These are phyloP conservation scores for Penicillium sp. DNA, from an alignment of 2,329 filamentous ascomycete species.

Conservation along the genomic window DNA sequence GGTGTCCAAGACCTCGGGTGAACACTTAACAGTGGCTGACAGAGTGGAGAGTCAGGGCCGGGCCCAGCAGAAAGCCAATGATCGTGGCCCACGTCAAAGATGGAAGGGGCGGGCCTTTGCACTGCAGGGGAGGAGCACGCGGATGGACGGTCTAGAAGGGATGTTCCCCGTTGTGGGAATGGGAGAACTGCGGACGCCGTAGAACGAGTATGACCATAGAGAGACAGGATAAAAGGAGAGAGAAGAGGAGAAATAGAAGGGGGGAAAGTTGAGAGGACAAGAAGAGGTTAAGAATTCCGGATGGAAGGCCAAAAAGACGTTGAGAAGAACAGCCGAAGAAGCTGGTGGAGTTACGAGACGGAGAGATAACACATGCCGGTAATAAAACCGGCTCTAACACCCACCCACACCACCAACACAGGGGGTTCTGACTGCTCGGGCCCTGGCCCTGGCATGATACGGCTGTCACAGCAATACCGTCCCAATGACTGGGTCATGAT, in stretches of 20 bases:
- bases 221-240: not conserved
- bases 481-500: not conserved
- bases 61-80: conserved; percentile 31
- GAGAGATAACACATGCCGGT: not conserved
- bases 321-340: conserved; percentile 9
- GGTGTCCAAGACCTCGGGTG: conserved; percentile 32
- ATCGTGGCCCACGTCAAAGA: conserved; percentile 36
- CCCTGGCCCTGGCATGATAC: not conserved
- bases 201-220: not conserved
- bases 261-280: not conserved
- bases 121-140: conserved; percentile 28
- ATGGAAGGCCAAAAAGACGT: not conserved
- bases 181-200: not conserved
- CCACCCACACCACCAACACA: not conserved
- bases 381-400: not conserved
- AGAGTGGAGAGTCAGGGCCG: conserved; percentile 27
- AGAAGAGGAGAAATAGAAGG: not conserved
- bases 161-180: not conserved
- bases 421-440: not conserved
- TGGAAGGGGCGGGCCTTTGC: conserved; percentile 23
- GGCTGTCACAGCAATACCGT: not conserved
- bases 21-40: conserved; percentile 23
- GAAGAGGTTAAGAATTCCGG: not conserved
- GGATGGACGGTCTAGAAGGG: conserved; percentile 26
- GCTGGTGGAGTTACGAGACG: not conserved